Evolutionary conservation across 495 filamentous ascomycete genomes (phyloP), one percentile per base, ranked within the genome.

Genomic region (Xylona heveae): DNA sequence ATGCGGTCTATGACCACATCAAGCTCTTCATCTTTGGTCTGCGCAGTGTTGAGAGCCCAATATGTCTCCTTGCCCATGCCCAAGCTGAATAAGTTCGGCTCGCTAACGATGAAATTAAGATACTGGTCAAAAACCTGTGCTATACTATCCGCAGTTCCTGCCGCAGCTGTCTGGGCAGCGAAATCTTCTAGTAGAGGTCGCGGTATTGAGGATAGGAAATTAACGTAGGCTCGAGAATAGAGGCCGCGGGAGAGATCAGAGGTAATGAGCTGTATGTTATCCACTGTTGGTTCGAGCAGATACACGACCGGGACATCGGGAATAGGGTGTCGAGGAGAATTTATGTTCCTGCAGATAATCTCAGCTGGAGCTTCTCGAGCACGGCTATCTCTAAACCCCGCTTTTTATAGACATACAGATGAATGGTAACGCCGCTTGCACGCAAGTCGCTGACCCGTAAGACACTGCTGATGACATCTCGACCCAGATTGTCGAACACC

Each of bases 301-400:
- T 99, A 99, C 32, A 99, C 68, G 33, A 88, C 90, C 4, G 88
- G 85, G 16, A 94, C 90, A 51, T 99, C 90, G 29, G 88, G 88
- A 38, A 99, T 94, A 6, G 82, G 68, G 44, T 92, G 80, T 47
- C 90, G 64, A 35, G 71, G 58, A 6, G 80, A 71, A 36, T 78
- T 68, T 47, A 99, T 70, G 49, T 84, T 80, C 49, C 77, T 81
- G 37, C 17, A 4, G 19, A 28, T 7, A 6, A 20, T 10, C 5
- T 16, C 17, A 17, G 30, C 7, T 24, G 18, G n/a, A 38, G 29
- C 36, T 13, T 7, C 13, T 25, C 23, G 23, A 25, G 13, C 13
- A 13, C 23, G 23, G 16, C 10, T n/a, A n/a, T n/a, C n/a, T n/a
- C n/a, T n/a, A n/a, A n/a, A n/a, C n/a, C n/a, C n/a, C n/a, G n/a